Base-by-base conservation (phyloP, 148 eudicot species). In the Nepenthes gracilis region DNA sequence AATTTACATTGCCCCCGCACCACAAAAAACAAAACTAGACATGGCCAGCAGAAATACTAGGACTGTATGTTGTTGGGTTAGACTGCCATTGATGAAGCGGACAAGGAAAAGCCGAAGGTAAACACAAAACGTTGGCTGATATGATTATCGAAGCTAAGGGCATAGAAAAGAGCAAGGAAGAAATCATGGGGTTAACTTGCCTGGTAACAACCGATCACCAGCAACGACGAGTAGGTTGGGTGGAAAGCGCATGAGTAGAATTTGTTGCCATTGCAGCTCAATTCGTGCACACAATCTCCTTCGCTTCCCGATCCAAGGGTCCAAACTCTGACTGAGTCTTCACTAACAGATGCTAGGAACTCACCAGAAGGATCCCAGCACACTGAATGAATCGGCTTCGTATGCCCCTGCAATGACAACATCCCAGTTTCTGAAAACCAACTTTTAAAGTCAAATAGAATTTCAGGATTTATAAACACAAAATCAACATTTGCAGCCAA, bases 311-410 rank as follows among this genome's bases (percentile, higher is more conserved):
- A 68, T 13, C 70, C 78, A 15, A 85, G 67, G 37, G 80, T 72
- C 97, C 97, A 90, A 2, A 90, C 87, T 68, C 92, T 73, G 33
- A 87, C 97, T 11, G 89, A 81, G 62, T 90, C 95, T 69, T 87
- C 97, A 54, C 97, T 84, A 35, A 90, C 95, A 12, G 97, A 82
- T 32, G 95, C 97, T 74, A 90, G 62, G 53, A 68, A 80, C 63
- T 90, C 96, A 9, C 97, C 97, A 35, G 83, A 67, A 13, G 93
- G 84, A 70, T 91, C 84, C 97, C 97, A 91, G 72, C 93, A 87
- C 45, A 91, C 64, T 10, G 92, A 85, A 66, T 74, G 77, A 59
- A 91, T 85, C 14, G 78, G 82, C 69, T 81, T 87, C 14, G 86
- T 78, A 68, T 91, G 97, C 36, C 97, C 97, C 97, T 91, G 48